Base-by-base conservation (phyloP, 139 green algal species). In the Astrephomene gubernaculifera region DNA sequence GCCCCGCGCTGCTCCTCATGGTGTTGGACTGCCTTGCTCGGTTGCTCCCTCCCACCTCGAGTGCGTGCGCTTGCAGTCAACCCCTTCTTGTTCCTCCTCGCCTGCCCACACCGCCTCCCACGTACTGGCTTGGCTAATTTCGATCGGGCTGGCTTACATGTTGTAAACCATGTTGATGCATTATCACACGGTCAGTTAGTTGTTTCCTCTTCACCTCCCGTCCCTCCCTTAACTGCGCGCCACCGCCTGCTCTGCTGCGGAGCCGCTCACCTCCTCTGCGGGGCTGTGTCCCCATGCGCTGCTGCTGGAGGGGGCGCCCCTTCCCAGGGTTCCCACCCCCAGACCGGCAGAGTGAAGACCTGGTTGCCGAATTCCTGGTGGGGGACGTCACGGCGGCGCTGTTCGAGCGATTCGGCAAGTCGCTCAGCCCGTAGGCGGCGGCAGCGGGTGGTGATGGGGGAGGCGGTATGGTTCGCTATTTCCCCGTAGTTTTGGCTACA, bases 1-100 rank as follows among this genome's bases (percentile, higher is more conserved):
- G 2, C 0, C 27, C 70, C 1, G 2, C 64, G 69, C 65, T 82
- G 64, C 39, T 78, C 27, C 69, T 83, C 36, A 65, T 89, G 57
- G 29, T 86, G 78, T 52, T 89, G 65, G 44, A 67, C 65, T 85
- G 85, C 65, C 52, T 89, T n/a, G n/a, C n/a, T n/a, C n/a, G n/a
- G n/a, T n/a, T n/a, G n/a, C n/a, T n/a, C n/a, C n/a, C n/a, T n/a
- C n/a, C n/a, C n/a, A n/a, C n/a, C n/a, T n/a, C n/a, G n/a, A n/a
- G n/a, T n/a, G n/a, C n/a, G n/a, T n/a, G n/a, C n/a, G n/a, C n/a
- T n/a, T n/a, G n/a, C n/a, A n/a, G n/a, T n/a, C n/a, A n/a, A n/a
- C n/a, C n/a, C n/a, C n/a, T n/a, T n/a, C n/a, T n/a, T n/a, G n/a
- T n/a, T n/a, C n/a, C n/a, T n/a, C n/a, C n/a, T n/a, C n/a, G n/a